Conservation (phyloP, 371 early-diverging fungal species). For the Zychaea mexicana region DNA sequence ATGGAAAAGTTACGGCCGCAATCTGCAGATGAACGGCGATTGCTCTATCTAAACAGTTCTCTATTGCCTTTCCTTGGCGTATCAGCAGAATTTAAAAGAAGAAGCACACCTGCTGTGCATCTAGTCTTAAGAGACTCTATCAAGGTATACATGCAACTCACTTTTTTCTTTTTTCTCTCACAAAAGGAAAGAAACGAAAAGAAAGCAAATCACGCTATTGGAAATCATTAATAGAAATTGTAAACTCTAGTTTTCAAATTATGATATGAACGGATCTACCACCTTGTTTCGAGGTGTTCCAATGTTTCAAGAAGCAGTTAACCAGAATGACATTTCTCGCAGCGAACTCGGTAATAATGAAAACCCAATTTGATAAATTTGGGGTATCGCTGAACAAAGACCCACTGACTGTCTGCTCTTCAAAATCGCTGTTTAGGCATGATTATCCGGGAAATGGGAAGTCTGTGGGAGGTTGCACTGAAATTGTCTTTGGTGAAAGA, state of each 20-base stretch:
- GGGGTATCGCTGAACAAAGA: too few species aligned
- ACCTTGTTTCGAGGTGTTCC: slow-evolving; percentile 47
- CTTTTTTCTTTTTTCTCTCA: not conserved
- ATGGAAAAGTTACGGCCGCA: not conserved
- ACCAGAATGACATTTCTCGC: slow-evolving; percentile 29
- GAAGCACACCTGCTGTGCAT: slow-evolving; percentile 29
- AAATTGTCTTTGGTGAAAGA: slow-evolving; percentile 61
- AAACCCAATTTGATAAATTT: too few species aligned
- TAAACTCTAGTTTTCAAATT: slow-evolving; percentile 23
- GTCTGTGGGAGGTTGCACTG: slow-evolving; percentile 68
- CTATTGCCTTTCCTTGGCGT: slow-evolving; percentile 48
- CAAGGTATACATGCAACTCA: slow-evolving; percentile 32
- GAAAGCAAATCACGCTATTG: too few species aligned
- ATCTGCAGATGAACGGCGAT: slow-evolving; percentile 12
- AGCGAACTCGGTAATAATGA: slow-evolving; percentile 44
- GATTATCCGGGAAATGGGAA: slow-evolving; percentile 55
- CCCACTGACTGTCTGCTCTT: too few species aligned
- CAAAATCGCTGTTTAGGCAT: slow-evolving; percentile 50
- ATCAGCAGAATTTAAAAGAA: slow-evolving; percentile 33
- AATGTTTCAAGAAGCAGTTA: slow-evolving; percentile 17
- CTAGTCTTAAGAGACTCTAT: slow-evolving; percentile 43
- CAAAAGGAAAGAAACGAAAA: too few species aligned
- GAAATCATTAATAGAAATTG: too few species aligned
- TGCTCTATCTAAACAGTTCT: slow-evolving; percentile 40
- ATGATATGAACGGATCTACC: slow-evolving; percentile 40